Evolutionary conservation across 345 rosid species (phyloP).

Genomic region (Microcos paniculata): DNA sequence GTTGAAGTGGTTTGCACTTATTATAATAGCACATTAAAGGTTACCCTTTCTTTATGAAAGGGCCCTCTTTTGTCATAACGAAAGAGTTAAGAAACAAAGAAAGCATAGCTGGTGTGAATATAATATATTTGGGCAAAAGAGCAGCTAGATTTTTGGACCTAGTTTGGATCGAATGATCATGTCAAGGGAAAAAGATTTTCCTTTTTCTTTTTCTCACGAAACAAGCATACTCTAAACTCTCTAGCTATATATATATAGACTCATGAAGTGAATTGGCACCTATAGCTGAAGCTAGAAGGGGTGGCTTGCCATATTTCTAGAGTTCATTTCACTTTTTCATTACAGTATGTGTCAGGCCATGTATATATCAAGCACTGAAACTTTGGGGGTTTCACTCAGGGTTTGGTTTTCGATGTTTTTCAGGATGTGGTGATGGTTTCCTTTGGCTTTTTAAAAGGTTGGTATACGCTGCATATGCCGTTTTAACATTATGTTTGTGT

Average conservation of each 20-base stretch:
- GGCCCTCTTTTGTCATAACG: not conserved
- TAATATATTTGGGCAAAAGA: not conserved
- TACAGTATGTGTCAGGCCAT: not conserved
- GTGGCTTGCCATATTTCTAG: slow-evolving; percentile 14
- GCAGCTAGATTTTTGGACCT: slow-evolving; percentile 9
- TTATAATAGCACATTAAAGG: slow-evolving; percentile 5
- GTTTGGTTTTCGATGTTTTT: slow-evolving; percentile 2
- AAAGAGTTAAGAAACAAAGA: not conserved
- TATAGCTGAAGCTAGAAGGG: not conserved
- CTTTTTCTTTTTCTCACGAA: slow-evolving; percentile 21
- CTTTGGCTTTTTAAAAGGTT: not conserved
- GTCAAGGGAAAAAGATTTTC: slow-evolving; percentile 15
- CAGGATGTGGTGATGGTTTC: not conserved
- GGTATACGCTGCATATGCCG: not conserved
- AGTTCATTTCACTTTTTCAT: not conserved
- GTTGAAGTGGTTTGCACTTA: slow-evolving; percentile 18
- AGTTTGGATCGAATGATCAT: not conserved
- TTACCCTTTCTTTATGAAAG: not conserved
- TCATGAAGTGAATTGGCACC: slow-evolving; percentile 14
- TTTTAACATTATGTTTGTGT: not conserved
- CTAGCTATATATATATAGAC: not conserved
- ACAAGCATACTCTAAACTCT: slow-evolving; percentile 2
- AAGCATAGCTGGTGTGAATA: not conserved
- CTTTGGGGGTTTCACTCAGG: not conserved
- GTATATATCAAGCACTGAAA: slow-evolving; percentile 27